phyloP scores from a whole-genome alignment of 768 basidiomycete genomes.

The Mycena galericulata region DNA sequence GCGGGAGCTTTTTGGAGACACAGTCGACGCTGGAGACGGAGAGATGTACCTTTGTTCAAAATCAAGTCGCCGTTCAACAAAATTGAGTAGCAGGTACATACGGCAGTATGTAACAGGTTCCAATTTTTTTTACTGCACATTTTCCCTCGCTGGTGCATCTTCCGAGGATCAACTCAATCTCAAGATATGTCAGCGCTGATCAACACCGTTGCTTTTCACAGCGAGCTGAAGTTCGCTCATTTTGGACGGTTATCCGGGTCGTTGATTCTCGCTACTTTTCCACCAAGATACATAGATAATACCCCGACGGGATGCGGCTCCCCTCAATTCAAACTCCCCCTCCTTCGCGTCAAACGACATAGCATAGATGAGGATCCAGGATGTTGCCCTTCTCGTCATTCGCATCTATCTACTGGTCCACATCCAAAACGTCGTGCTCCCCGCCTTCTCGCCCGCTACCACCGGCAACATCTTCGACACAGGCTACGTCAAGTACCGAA shows the following conservation, averaged over 20 bases:
- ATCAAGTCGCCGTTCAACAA: slow-evolving; percentile 48
- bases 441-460: not conserved
- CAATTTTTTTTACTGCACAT: too few relatives aligned
- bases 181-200: too few relatives aligned
- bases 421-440: slow-evolving; percentile 5
- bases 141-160: too few relatives aligned
- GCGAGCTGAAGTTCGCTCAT: too few relatives aligned
- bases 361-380: not conserved
- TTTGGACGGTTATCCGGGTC: too few relatives aligned
- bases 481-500: slow-evolving; percentile 69
- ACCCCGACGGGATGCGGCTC: not conserved
- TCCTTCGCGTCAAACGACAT: not conserved
- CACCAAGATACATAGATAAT: too few relatives aligned
- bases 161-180: too few relatives aligned
- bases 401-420: not conserved
- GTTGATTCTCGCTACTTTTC: too few relatives aligned
- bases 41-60: slow-evolving; percentile 53
- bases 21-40: slow-evolving; percentile 51
- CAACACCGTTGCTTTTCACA: too few relatives aligned
- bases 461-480: slow-evolving; percentile 57
- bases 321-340: not conserved
- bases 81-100: too few relatives aligned
- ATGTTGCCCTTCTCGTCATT: not conserved
- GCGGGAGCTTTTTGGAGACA: slow-evolving; percentile 56
- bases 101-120: too few relatives aligned